Conservation (phyloP, 257 asterid species). For the Mentha longifolia region DNA sequence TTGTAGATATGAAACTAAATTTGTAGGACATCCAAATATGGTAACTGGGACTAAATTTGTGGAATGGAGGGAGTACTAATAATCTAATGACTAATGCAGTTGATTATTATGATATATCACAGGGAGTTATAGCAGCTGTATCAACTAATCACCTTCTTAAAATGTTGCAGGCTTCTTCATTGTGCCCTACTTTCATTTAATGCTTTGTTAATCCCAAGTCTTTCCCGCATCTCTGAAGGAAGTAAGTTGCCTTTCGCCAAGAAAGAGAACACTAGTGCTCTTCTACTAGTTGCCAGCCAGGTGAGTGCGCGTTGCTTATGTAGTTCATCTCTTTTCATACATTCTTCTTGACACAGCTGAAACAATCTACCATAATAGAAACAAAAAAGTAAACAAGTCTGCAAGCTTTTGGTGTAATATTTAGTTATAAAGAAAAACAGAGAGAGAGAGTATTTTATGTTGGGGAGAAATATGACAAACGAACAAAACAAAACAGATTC, state of each 20-base stretch:
- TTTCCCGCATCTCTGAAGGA: slow-evolving; percentile 62
- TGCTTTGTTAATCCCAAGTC: slow-evolving; percentile 51
- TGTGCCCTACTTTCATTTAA: slow-evolving; percentile 64
- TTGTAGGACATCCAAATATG: too few species aligned
- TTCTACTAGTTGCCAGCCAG: slow-evolving; percentile 90
- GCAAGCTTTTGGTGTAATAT: not conserved
- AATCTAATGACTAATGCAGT: too few species aligned
- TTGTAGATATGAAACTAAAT: too few species aligned
- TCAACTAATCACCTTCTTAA: slow-evolving; percentile 30
- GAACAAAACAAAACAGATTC: too few species aligned
- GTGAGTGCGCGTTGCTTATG: slow-evolving; percentile 40
- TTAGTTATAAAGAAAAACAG: not conserved
- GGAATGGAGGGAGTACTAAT: too few species aligned
- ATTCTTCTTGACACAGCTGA: not conserved
- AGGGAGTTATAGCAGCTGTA: slow-evolving; percentile 12
- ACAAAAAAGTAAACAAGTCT: not conserved
- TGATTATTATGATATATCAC: slow-evolving; percentile 15
- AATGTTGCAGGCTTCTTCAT: slow-evolving; percentile 75
- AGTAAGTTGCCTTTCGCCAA: slow-evolving; percentile 64
- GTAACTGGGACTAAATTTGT: too few species aligned
- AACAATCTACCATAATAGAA: not conserved
- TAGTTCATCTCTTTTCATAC: not conserved
- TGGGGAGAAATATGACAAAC: slow-evolving; percentile 45
- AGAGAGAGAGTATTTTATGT: not conserved
- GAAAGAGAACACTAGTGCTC: slow-evolving; percentile 69